Evolutionary conservation across 768 basidiomycete genomes (phyloP).

Genomic region (Pholiota microspora): DNA sequence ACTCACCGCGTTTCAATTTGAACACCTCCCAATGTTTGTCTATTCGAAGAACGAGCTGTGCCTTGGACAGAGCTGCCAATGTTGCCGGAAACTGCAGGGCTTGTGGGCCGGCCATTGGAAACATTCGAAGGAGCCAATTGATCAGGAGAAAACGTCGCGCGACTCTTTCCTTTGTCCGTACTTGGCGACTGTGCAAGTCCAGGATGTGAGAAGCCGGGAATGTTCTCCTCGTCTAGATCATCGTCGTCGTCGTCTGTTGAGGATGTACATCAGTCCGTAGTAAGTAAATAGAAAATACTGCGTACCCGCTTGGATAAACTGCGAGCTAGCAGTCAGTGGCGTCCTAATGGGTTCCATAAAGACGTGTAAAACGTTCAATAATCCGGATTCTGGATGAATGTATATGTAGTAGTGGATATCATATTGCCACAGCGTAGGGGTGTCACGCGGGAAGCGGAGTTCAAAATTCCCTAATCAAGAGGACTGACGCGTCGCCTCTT

Average conservation of each 20-base stretch:
- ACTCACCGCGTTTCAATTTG: conserved; percentile 84
- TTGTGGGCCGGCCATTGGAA: conserved; percentile 27
- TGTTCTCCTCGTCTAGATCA: conserved; percentile 78
- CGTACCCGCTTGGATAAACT: conserved; percentile 78
- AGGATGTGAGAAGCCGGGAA: conserved; percentile 77
- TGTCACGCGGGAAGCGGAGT: conserved; percentile 28
- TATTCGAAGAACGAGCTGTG: conserved; percentile 37
- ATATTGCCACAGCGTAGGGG: conserved; percentile 28
- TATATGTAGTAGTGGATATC: conserved; percentile 10
- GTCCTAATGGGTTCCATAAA: conserved; percentile 44
- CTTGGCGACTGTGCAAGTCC: conserved; percentile 41
- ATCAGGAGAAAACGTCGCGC: conserved; percentile 52
- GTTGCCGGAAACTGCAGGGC: conserved; percentile 60
- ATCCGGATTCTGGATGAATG: background rate
- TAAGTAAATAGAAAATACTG: background rate
- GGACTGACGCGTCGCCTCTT: conserved; percentile 27
- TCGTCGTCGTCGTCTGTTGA: conserved; percentile 63
- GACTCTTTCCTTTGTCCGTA: conserved; percentile 69
- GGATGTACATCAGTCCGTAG: conserved; percentile 1
- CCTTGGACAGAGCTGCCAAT: conserved; percentile 55
- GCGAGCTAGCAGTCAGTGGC: conserved; percentile 61
- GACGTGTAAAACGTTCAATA: background rate
- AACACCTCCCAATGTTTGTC: conserved; percentile 80
- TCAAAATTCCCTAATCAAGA: conserved; percentile 22
- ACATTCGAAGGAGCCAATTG: conserved; percentile 44